These are phyloP conservation scores for Hyphopichia khmerensis DNA, from an alignment of 1,139 yeast species.

Conservation along the genomic window DNA sequence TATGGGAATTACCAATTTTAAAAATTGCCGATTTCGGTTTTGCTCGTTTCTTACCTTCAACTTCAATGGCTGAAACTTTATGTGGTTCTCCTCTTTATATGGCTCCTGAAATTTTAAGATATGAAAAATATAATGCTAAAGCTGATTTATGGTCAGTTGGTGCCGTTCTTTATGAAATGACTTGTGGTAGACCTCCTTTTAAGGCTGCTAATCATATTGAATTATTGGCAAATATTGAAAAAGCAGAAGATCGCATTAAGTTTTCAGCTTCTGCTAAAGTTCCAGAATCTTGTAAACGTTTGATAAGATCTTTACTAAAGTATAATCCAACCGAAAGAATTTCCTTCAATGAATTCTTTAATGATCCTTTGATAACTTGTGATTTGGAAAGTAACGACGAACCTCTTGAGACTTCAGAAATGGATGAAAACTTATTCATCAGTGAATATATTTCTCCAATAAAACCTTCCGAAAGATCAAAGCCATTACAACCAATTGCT, in stretches of 20 bases:
- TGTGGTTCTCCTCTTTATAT: conserved; percentile 97
- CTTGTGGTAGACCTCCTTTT: conserved; percentile 93
- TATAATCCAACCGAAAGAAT: conserved; percentile 86
- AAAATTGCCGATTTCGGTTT: conserved; percentile 98
- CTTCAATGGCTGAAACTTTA: conserved; percentile 92
- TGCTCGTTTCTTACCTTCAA: conserved; percentile 88
- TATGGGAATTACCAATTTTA: conserved; percentile 84
- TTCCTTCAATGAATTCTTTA: conserved; percentile 84
- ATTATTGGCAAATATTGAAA: conserved; percentile 78
- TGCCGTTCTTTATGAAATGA: conserved; percentile 92
- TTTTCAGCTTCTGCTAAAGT: conserved; percentile 68
- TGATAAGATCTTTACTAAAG: conserved; percentile 74
- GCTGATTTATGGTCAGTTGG: conserved; percentile 99
- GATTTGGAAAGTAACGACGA: conserved; percentile 49
- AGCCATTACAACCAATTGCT: conserved; percentile 16
- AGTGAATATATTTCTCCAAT: conserved; percentile 67
- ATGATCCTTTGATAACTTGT: conserved; percentile 51
- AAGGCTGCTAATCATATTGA: conserved; percentile 92
- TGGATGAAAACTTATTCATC: conserved; percentile 77
- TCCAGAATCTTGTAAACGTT: conserved; percentile 60
- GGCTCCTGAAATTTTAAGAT: conserved; percentile 95
- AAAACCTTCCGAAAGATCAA: conserved; percentile 17
- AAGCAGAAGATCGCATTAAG: conserved; percentile 69
- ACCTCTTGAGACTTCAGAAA: conserved; percentile 66
- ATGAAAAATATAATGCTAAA: conserved; percentile 94